Conservation (phyloP, 106 monocot genomes). For the Acorus gramineus region DNA sequence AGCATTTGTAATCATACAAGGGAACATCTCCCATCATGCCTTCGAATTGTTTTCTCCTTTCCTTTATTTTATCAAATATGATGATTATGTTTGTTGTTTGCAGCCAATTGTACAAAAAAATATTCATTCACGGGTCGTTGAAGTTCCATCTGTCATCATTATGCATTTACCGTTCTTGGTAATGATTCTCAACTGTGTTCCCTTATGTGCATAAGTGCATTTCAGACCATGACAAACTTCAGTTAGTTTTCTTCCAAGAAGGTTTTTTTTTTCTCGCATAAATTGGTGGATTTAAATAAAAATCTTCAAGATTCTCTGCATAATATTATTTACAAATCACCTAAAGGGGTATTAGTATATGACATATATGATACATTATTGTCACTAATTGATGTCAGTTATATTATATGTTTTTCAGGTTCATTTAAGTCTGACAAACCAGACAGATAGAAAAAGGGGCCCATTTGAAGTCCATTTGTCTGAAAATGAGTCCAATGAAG, state of each 20-base stretch:
- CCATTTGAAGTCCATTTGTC: constrained; percentile 75
- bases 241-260: too few species aligned
- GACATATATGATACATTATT: too few species aligned
- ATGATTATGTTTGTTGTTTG: constrained; percentile 8
- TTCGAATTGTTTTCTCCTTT: too few species aligned
- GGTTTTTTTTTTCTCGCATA: too few species aligned
- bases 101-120: constrained; percentile 62
- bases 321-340: too few species aligned
- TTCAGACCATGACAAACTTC: too few species aligned
- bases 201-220: neutral
- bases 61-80: neutral
- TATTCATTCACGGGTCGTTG: constrained; percentile 45
- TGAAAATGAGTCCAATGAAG: constrained; percentile 40
- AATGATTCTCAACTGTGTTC: constrained; percentile 5
- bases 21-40: too few species aligned
- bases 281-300: too few species aligned
- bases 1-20: too few species aligned
- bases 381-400: too few species aligned
- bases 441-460: constrained; percentile 55
- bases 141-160: constrained; percentile 56
- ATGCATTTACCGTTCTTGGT: constrained; percentile 74
- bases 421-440: constrained; percentile 54
- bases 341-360: too few species aligned
- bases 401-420: constrained; percentile 31
- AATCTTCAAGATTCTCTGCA: too few species aligned